Percentiles rank a stretch among this genome's conserved stretches.
These are phyloP conservation scores for Leptomonas pyrrhocoris DNA, from an alignment of 208 protist genomes.

Conservation along the genomic window DNA sequence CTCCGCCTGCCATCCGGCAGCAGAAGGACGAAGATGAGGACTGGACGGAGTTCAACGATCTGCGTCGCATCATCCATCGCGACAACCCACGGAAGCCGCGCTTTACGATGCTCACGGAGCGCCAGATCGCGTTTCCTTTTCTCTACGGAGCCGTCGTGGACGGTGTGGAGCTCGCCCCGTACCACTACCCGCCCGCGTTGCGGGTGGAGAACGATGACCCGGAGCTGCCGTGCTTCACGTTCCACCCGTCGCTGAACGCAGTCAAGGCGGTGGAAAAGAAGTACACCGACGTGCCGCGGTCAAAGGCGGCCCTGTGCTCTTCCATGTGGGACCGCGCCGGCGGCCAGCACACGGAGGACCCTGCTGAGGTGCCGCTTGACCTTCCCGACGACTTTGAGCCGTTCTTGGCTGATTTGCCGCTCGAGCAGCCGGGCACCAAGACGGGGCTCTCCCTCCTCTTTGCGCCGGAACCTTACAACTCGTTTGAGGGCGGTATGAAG, in stretches of 20 bases:
- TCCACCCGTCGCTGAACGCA: slow-evolving; percentile 98
- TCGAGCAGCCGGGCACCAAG: slow-evolving; percentile 94
- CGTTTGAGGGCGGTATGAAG: slow-evolving; percentile 94
- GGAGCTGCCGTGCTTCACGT: slow-evolving; percentile 98
- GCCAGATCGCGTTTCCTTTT: slow-evolving; percentile 99
- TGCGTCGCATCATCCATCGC: slow-evolving; percentile 99
- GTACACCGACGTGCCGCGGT: slow-evolving; percentile 36
- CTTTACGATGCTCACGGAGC: slow-evolving; percentile 98
- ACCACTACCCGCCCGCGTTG: slow-evolving; percentile 94
- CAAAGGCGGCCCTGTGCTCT: slow-evolving; percentile 47
- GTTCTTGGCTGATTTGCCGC: slow-evolving; percentile 80
- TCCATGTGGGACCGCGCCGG: slow-evolving; percentile 27
- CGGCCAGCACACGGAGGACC: slow-evolving; percentile 30
- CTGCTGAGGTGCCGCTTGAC: slow-evolving; percentile 22
- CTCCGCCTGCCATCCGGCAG: slow-evolving; percentile 49
- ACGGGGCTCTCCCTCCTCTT: slow-evolving; percentile 97
- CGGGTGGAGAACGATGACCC: slow-evolving; percentile 96
- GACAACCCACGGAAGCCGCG: slow-evolving; percentile 90
- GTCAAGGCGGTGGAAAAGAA: slow-evolving; percentile 87
- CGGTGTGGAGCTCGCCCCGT: slow-evolving; percentile 90
- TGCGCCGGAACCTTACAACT: slow-evolving; percentile 98
- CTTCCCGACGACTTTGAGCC: slow-evolving; percentile 83
- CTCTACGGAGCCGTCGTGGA: slow-evolving; percentile 98
- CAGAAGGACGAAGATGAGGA: slow-evolving; percentile 95
- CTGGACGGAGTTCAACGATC: slow-evolving; percentile 99